These are phyloP conservation scores for Amanita exitialis DNA, from an alignment of 768 basidiomycete genomes.

Conservation along the genomic window DNA sequence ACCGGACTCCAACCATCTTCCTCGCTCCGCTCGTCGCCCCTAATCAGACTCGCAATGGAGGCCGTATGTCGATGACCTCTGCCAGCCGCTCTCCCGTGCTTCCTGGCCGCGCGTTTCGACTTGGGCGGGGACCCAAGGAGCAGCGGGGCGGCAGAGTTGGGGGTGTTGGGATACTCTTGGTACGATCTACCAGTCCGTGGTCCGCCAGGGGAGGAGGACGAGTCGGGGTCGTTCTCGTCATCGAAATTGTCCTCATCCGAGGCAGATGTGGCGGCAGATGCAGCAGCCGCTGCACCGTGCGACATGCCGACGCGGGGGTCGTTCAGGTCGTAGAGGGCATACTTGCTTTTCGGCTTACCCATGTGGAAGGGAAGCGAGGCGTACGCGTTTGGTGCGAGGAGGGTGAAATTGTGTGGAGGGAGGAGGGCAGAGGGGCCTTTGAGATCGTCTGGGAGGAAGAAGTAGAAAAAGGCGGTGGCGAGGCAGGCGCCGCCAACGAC, in stretches of 20 bases:
- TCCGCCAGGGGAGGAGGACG: constrained; percentile 1
- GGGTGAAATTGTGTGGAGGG: constrained; percentile 32
- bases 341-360: constrained; percentile 35
- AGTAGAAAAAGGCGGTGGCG: constrained; percentile 79
- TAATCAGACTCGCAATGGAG: constrained; percentile 74
- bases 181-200: constrained; percentile 23
- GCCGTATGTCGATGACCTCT: constrained; percentile 70
- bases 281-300: constrained; percentile 17
- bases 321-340: constrained; percentile 72
- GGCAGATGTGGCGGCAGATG: background rate
- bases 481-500: constrained; percentile 91
- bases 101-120: constrained; percentile 9
- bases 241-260: constrained; percentile 4
- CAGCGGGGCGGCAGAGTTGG: constrained; percentile 13
- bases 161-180: constrained; percentile 19
- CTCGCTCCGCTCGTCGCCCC: constrained; percentile 62
- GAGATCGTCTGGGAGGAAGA: constrained; percentile 78
- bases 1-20: constrained; percentile 82
- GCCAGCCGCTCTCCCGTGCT: constrained; percentile 15
- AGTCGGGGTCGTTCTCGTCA: constrained; percentile 5
- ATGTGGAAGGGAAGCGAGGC: constrained; percentile 7
- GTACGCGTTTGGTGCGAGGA: constrained; percentile 5
- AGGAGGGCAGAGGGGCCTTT: constrained; percentile 41
- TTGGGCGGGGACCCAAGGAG: constrained; percentile 7
- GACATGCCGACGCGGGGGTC: constrained; percentile 33